Evolutionary conservation across 192 early-diverging fungal genomes (phyloP).

Genomic region (Umbelopsis ramanniana): DNA sequence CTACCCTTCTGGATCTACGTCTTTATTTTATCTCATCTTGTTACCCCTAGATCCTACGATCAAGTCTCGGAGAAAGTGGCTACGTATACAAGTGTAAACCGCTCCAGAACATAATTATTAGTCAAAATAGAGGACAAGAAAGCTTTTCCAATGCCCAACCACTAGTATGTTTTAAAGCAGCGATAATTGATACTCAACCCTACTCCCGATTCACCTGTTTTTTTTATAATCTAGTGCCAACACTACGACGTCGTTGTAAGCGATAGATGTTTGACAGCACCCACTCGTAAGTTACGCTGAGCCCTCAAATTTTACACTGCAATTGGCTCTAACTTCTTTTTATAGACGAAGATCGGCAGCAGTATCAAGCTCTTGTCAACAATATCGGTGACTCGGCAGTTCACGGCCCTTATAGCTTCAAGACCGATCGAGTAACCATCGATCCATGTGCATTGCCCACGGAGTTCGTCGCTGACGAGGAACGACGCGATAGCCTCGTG

Average conservation of each 20-base stretch:
- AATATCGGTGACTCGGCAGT: not conserved
- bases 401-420: slow-evolving; percentile 1
- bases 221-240: not conserved
- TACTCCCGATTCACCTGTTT: not conserved
- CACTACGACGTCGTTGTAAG: not conserved
- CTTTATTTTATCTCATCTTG: not conserved
- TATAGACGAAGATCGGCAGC: slow-evolving; percentile 2
- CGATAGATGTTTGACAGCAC: not conserved
- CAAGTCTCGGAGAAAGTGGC: slow-evolving; percentile 10
- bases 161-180: not conserved
- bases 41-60: not conserved
- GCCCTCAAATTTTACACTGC: not conserved
- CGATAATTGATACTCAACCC: not conserved
- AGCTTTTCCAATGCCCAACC: not conserved
- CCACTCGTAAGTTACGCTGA: not conserved
- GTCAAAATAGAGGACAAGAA: not conserved
- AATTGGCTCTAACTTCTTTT: not conserved
- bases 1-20: not conserved
- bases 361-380: not conserved
- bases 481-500: slow-evolving; percentile 53
- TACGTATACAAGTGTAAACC: slow-evolving; percentile 19
- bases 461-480: slow-evolving; percentile 22
- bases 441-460: not conserved
- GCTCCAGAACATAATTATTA: slow-evolving; percentile 1
- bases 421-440: slow-evolving; percentile 14